A percentile compares a stretch with the other conserved stretches of the same genome.
Evolutionary conservation across 768 basidiomycete genomes (phyloP).

Genomic region (Lactarius sanguifluus): DNA sequence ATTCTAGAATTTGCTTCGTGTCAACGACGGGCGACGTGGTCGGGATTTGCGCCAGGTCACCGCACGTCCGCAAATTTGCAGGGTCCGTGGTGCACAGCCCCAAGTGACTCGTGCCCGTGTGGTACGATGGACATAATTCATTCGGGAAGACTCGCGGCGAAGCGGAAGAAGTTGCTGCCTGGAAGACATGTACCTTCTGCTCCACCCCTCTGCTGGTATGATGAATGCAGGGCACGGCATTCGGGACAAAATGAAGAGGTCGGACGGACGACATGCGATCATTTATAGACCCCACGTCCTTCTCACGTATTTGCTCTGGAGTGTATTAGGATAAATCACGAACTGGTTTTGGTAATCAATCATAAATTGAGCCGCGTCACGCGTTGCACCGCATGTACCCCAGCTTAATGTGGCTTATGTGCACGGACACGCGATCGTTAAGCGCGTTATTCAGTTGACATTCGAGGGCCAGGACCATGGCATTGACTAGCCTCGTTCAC

Average conservation of each 20-base stretch:
- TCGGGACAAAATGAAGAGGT: conserved; percentile 5
- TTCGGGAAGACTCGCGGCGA: conserved; percentile 1
- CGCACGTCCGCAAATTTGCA: conserved; percentile 8
- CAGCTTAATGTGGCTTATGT: conserved; percentile 23
- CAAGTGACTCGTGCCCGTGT: background rate
- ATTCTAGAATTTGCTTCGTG: conserved; percentile 10
- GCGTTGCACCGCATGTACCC: conserved; percentile 14
- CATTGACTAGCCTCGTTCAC: conserved; percentile 24
- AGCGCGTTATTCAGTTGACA: background rate
- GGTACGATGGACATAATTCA: conserved; percentile 1
- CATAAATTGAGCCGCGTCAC: conserved; percentile 22
- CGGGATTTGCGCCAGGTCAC: conserved; percentile 11
- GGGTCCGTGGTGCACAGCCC: conserved; percentile 6
- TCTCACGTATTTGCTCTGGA: conserved; percentile 21
- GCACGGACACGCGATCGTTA: background rate
- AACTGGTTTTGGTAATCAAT: conserved; percentile 9
- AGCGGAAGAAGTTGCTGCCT: background rate
- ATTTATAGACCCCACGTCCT: conserved; percentile 18
- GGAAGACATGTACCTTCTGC: background rate
- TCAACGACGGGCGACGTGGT: conserved; percentile 2
- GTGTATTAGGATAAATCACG: conserved; percentile 9
- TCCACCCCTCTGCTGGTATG: conserved; percentile 1
- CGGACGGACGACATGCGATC: conserved; percentile 11
- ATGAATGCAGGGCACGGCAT: conserved; percentile 13
- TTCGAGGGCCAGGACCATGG: conserved; percentile 17